Base-by-base conservation (phyloP, 2,329 filamentous ascomycete genomes). In the Penicillium italicum region DNA sequence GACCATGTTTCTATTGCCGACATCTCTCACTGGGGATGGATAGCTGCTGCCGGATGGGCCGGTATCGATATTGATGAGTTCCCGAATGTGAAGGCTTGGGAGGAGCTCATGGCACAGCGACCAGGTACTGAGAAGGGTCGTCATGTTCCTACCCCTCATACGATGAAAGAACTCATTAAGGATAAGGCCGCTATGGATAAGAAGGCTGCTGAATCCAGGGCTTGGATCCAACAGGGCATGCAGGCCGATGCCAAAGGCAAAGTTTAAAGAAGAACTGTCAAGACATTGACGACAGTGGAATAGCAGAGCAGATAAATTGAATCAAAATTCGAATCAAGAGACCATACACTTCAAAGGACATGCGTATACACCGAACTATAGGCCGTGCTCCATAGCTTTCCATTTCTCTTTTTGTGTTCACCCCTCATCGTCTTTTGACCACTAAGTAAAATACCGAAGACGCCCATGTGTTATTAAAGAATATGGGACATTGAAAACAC, bases 11-110 rank as follows among this genome's bases (percentile, higher is more conserved):
- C 73, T 22, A 74, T 77, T 43, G 90, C 90, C 1, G 91, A 96
- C 71, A 89, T 96, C 57, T 80, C 89, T 40, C 84, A 84, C 71
- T 91, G 87, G 82, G 89, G 89, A 26, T 95, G 91, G 90, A 80
- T 93, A 5, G 79, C 85, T 5, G 71, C 73, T 2, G 78, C 82
- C 1, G 75, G 77, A 16, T 84, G 86, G 78, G 77, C 81, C 0
- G 86, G 86, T 16, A 69, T 91, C 41, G 83, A 91, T 48, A 84
- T 93, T 52, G 77, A 85, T 1, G 85, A 91, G 57, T 95, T 93
- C 74, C 90, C 90, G 3, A 72, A 82, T 46, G 71, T 96, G 59
- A 85, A 90, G 67, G 84, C 84, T 36, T 96, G 91, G 91, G 80
- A 93, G 59, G 82, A 89, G 63, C 81, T 79, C 57, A 81, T 96